Evolutionary conservation across 2,329 filamentous ascomycete species (phyloP).

Genomic region (Septoria petroselini): DNA sequence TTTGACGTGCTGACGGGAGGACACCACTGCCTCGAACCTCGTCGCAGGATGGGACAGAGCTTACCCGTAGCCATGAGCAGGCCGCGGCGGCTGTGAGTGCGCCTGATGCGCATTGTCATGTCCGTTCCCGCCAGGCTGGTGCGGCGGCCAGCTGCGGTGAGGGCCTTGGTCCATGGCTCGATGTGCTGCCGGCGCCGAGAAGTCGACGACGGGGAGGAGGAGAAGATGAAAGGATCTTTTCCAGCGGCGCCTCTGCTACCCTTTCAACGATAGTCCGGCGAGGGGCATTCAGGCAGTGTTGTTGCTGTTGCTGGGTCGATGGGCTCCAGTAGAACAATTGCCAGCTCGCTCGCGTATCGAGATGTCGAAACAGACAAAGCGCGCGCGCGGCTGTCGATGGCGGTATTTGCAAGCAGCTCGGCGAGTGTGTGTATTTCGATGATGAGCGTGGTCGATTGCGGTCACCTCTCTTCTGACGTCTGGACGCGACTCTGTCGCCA

Average conservation of each 20-base stretch:
- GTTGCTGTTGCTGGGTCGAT: background rate
- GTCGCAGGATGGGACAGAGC: constrained; percentile 13
- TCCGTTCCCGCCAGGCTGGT: constrained; percentile 29
- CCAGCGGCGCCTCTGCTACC: background rate
- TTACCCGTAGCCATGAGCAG: constrained; percentile 33
- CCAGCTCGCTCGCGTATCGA: constrained; percentile 2
- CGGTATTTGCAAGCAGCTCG: no score
- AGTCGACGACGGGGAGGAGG: no score
- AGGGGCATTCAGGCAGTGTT: constrained; percentile 8
- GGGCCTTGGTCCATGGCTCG: background rate
- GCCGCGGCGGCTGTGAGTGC: constrained; percentile 31
- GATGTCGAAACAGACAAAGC: no score
- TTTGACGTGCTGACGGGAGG: no score
- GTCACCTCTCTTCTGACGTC: no score
- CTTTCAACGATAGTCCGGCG: constrained; percentile 5
- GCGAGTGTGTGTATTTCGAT: no score
- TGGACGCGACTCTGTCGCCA: no score
- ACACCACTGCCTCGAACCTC: background rate
- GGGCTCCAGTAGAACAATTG: background rate
- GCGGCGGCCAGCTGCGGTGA: constrained; percentile 28
- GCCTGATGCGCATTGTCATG: constrained; percentile 29
- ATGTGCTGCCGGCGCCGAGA: background rate
- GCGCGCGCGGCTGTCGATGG: no score
- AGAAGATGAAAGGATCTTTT: no score
- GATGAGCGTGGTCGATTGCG: no score